Evolutionary conservation across 129 eudicot species (phyloP), one percentile per base, ranked within the genome.

Genomic region (Flaveria trinervia): DNA sequence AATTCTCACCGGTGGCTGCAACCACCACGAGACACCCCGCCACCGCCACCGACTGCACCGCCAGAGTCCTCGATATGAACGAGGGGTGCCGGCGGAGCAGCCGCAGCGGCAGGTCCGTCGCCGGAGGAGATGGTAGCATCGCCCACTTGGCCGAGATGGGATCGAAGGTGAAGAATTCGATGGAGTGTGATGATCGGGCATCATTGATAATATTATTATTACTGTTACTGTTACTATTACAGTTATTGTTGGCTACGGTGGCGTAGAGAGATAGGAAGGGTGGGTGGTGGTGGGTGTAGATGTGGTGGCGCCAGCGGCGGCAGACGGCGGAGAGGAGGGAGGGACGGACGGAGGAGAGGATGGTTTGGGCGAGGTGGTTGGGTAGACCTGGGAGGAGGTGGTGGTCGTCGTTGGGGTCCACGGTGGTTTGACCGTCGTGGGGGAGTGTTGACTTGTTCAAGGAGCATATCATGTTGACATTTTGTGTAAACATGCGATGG

Each of bases 211-310:
- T 30, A 26, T 11, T 26, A 61, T 22, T 59, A 59, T 22, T 17
- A 57, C 3, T 10, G 0, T 28, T 62, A 61, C 36, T 30, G 5
- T 30, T 28, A 26, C 1, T 26, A 12, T 22, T 57, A 57, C 9
- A 0, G 7, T 56, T n/a, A 56, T 20, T 10, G 0, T 26, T 61
- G 9, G 68, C 81, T 0, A 83, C 75, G 16, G 84, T 68, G 36
- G 83, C 90, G 17, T 92, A 92, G 13, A 92, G 84, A 9, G 92
- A 80, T 60, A 69, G 45, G 64, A 89, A 92, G 9, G 90, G 88
- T 11, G 96, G 97, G 78, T 85, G 87, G 50, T 68, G 33, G n/a
- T 84, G 89, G 18, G 90, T 85, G 75, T 89, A 92, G 73, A 92
- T 83, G 78, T 86, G 86, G 83, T 67, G 86, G 59, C 92, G 92